Conservation (phyloP, 345 rosid genomes). For the Eucalyptus sp. region DNA sequence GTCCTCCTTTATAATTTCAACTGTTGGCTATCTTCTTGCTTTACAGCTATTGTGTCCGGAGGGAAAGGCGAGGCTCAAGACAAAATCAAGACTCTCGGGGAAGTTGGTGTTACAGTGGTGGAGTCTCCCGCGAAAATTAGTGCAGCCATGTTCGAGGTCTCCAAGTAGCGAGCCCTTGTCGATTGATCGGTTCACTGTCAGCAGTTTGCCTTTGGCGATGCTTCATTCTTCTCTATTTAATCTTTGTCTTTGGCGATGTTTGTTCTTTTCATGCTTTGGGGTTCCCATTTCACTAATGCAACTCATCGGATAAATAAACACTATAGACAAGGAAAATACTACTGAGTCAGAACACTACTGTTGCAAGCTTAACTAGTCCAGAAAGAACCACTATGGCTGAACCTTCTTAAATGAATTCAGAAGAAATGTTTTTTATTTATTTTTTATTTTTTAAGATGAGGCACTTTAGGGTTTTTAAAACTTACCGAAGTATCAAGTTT, state of each 20-base stretch:
- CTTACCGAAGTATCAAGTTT: no score
- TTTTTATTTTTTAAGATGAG: no score
- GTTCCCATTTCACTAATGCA: not conserved
- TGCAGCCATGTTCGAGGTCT: slow-evolving; percentile 57
- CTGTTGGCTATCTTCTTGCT: not conserved
- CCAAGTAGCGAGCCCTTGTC: slow-evolving; percentile 63
- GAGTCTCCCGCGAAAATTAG: slow-evolving; percentile 96
- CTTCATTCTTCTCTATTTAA: not conserved
- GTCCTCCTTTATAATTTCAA: not conserved
- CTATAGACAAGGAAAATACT: not conserved
- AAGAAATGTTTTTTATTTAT: no score
- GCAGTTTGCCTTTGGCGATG: not conserved
- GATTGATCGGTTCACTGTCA: not conserved
- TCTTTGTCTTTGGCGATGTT: not conserved
- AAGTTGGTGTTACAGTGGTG: slow-evolving; percentile 84
- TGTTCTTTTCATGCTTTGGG: not conserved
- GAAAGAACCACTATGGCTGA: no score
- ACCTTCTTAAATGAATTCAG: no score
- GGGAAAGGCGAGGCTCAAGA: slow-evolving; percentile 94
- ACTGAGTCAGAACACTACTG: no score
- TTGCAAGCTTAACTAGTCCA: no score
- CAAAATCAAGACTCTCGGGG: slow-evolving; percentile 71
- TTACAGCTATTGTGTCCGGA: slow-evolving; percentile 72
- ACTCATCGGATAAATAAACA: not conserved
- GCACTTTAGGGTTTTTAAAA: no score